Conservation (phyloP, 805 yeast genomes). For the Metschnikowia lachancei region DNA sequence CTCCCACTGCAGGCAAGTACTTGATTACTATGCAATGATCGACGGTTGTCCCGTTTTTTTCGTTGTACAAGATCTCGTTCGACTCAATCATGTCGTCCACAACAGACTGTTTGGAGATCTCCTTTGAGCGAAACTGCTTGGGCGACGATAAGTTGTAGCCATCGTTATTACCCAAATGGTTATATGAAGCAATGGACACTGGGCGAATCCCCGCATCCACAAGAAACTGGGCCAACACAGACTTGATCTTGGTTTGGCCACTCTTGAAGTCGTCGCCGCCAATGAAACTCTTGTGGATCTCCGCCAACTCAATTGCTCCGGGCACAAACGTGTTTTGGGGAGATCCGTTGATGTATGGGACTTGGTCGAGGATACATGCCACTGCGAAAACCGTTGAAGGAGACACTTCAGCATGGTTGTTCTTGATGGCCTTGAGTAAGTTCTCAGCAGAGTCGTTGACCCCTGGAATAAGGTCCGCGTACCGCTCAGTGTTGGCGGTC, state of each 20-base stretch:
- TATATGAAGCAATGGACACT: slow-evolving; percentile 89
- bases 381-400: slow-evolving; percentile 95
- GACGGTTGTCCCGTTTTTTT: slow-evolving; percentile 69
- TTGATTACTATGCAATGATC: slow-evolving; percentile 96
- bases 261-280: slow-evolving; percentile 98
- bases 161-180: slow-evolving; percentile 95
- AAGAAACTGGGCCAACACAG: slow-evolving; percentile 93
- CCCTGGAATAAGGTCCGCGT: slow-evolving; percentile 70
- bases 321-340: slow-evolving; percentile 98
- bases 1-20: slow-evolving; percentile 92
- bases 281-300: slow-evolving; percentile 67
- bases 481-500: slow-evolving; percentile 98
- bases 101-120: slow-evolving; percentile 88
- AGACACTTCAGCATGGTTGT: slow-evolving; percentile 77
- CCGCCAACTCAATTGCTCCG: slow-evolving; percentile 88
- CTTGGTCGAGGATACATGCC: slow-evolving; percentile 83
- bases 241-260: slow-evolving; percentile 93
- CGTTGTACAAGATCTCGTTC: slow-evolving; percentile 78
- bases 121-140: slow-evolving; percentile 91
- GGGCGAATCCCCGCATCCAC: slow-evolving; percentile 98
- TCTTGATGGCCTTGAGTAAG: slow-evolving; percentile 68
- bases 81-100: slow-evolving; percentile 92
- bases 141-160: slow-evolving; percentile 91
- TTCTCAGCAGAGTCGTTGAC: slow-evolving; percentile 88
- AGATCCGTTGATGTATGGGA: slow-evolving; percentile 92